phyloP scores from a whole-genome alignment of 805 yeast genomes.

The Zygoascus biomembranicola region DNA sequence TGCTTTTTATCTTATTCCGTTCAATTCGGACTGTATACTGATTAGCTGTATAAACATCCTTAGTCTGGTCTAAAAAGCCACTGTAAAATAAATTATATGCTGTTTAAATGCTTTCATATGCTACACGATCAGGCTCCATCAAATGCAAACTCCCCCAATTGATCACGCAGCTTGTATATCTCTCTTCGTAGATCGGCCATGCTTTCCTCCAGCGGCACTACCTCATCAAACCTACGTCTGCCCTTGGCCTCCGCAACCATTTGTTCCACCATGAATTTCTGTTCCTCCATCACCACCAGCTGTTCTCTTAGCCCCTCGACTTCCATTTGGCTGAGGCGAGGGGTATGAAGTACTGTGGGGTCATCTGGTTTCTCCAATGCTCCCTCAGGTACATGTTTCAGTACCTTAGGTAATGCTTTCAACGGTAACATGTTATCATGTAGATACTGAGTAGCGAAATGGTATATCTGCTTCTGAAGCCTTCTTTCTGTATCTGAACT shows the following conservation, averaged over 20 bases:
- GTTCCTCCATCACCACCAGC: constrained; percentile 82
- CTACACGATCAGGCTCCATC: background rate
- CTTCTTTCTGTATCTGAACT: constrained; percentile 36
- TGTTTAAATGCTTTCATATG: background rate
- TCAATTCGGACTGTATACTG: too few species aligned
- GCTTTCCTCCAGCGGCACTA: constrained; percentile 50
- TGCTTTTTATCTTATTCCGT: too few species aligned
- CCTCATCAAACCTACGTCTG: constrained; percentile 70
- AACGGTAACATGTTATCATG: constrained; percentile 60
- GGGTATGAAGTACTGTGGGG: background rate
- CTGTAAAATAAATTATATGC: too few species aligned
- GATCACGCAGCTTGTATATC: constrained; percentile 28
- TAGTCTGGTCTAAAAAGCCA: too few species aligned
- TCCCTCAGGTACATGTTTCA: constrained; percentile 20
- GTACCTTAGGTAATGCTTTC: constrained; percentile 46
- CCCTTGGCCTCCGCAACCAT: constrained; percentile 55
- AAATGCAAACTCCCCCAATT: constrained; percentile 43
- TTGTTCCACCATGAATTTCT: constrained; percentile 58
- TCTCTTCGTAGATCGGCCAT: constrained; percentile 47
- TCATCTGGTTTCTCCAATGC: constrained; percentile 19
- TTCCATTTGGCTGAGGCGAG: constrained; percentile 24
- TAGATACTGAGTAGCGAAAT: constrained; percentile 48
- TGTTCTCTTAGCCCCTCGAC: constrained; percentile 47
- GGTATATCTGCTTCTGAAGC: constrained; percentile 47
- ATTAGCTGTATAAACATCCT: too few species aligned